Conservation (phyloP, 345 rosid genomes). For the Alliaria petiolata region DNA sequence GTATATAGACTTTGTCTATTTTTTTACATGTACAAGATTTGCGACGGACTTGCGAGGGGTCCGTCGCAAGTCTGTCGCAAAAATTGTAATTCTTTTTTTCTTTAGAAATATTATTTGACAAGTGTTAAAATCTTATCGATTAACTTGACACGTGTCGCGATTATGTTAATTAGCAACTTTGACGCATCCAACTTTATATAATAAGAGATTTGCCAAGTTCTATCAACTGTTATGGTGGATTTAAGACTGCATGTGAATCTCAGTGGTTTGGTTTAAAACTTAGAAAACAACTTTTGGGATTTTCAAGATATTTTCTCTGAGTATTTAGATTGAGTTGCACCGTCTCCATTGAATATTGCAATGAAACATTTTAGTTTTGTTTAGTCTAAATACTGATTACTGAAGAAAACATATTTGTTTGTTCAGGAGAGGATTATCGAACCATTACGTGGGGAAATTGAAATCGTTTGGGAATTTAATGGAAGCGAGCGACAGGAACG, state of each 20-base stretch:
- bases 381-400: slow-evolving; percentile 17
- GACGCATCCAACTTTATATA: too few relatives aligned
- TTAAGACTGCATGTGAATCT: background rate
- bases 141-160: too few relatives aligned
- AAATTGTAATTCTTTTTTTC: too few relatives aligned
- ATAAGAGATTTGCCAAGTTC: too few relatives aligned
- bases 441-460: slow-evolving; percentile 72
- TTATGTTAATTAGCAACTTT: too few relatives aligned
- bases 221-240: background rate
- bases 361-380: background rate
- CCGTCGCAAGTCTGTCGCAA: too few relatives aligned
- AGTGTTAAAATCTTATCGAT: too few relatives aligned
- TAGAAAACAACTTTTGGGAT: background rate
- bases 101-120: too few relatives aligned
- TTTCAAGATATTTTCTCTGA: background rate
- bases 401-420: background rate
- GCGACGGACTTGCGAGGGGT: too few relatives aligned
- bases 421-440: slow-evolving; percentile 77
- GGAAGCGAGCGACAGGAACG: slow-evolving; percentile 37
- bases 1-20: too few relatives aligned
- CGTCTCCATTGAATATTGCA: background rate
- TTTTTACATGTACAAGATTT: too few relatives aligned
- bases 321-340: too few relatives aligned
- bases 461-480: slow-evolving; percentile 79
- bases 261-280: background rate